Base-by-base conservation (phyloP, 805 yeast species). In the Zygosaccharomyces pseudorouxii region DNA sequence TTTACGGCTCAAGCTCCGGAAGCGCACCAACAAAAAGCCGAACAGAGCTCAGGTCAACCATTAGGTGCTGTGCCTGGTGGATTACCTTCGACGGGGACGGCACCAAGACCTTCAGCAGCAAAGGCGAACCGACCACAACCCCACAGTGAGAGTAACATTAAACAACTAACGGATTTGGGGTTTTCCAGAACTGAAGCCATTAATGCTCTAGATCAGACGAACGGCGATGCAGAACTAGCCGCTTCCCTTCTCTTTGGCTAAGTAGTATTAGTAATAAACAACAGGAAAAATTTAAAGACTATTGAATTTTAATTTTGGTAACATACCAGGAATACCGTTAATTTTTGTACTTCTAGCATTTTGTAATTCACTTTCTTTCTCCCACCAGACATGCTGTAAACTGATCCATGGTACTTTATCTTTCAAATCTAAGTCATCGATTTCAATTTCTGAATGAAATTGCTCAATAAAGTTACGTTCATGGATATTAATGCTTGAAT, bases 391-490 rank as follows among this genome's bases (percentile, higher is more conserved):
- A 40, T 53, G 56, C 29, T 59, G 63, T 3, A 52, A 56, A 2
- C 57, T 51, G 12, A 71, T 60, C 74, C 73, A 70, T 8, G 60
- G 57, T 1, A 65, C 71, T 42, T 63, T 64, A 46, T 65, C 61
- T 30, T 52, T 46, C 8, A 58, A 36, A 10, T 54, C 50, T 11
- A 63, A 23, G 29, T 70, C 64, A 0, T 80, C 78, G n/a, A 86
- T 68, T 37, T 71, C 74, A 14, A 87, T 73, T 52, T 78, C 82
- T 0, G 87, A 86, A 47, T 76, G 72, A 64, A 87, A 92, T 11
- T 81, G 80, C 54, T 89, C 96, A 20, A 92, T 87, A 61, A 92
- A 93, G 41, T 73, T 74, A 50, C 96, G 73, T 63, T 92, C 98
- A 54, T 86, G 85, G 38, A 87, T 79, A 38, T 89, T 89, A 28